Base-by-base conservation (phyloP, 768 basidiomycete genomes). In the Leccinellum rugosiceps region DNA sequence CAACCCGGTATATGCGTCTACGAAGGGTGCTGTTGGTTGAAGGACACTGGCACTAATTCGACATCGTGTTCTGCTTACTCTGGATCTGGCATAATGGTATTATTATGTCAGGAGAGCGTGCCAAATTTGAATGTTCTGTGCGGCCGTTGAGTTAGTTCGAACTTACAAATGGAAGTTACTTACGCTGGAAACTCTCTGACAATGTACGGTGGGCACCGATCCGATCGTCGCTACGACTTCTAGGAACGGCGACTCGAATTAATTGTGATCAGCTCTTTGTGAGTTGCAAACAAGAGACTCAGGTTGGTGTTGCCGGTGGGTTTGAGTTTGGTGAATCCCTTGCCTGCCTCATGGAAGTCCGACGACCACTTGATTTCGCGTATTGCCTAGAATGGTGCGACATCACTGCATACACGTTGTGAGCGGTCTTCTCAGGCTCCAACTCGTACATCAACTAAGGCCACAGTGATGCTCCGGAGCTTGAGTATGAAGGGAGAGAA, bases 1-100 rank as follows among this genome's bases (percentile, higher is more conserved):
- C 62, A 17, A 73, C 57, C n/a, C 65, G 64, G 61, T 64, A 65
- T 15, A 58, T 45, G 45, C 58, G 65, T 31, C 67, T 68, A 55
- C 21, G 23, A 32, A 48, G n/a, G n/a, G n/a, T 35, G 34, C 47
- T 19, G 55, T 69, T 28, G 45, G 53, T 30, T 11, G 25, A 53
- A 32, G 15, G 26, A 44, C 6, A 32, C 14, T 19, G 26, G 38
- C 6, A 32, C 14, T 19, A 30, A 30, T 45, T 57, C n/a, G 44
- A 14, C 43, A 44, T 23, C 21, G 11, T 32, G 21, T 21, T 34
- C 19, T 50, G 48, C 67, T 67, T 52, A 68, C 67, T 59, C 57
- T 58, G 32, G 8, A 31, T 50, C 35, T 21, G 35, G 15, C 59
- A 67, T 68, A 14, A 31, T 43, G 3, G 15, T 4, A 26, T 30